Base-by-base conservation (phyloP, 441 rosid species). In the Flueggea neowawraea region DNA sequence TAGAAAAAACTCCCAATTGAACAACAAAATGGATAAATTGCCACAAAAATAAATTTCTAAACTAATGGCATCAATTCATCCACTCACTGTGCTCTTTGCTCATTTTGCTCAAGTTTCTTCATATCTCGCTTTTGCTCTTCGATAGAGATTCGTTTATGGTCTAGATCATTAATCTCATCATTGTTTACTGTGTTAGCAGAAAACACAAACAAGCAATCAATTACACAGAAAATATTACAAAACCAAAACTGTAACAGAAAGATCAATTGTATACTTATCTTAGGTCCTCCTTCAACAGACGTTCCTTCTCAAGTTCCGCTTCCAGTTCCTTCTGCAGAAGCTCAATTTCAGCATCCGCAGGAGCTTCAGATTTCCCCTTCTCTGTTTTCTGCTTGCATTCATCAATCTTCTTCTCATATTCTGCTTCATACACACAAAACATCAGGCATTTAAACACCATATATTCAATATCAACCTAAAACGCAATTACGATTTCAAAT, bases 361-460 rank as follows among this genome's bases (percentile, higher is more conserved):
- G 63, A 68, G 73, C 65, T 67, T 82, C 88, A 5, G 63, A 55
- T 62, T 57, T 82, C 31, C 82, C 89, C 65, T 73, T 83, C 75
- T 77, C 88, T 5, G 80, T 80, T 76, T 85, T 84, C 80, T 73
- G 73, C 78, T 72, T 85, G 78, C 85, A 88, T 56, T 65, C 85
- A 47, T 84, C 77, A 49, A 85, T 74, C 80, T 69, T 83, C 52
- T 56, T 75, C 69, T 72, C 66, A 67, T 80, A 79, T 57, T 79
- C 95, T 88, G 78, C 68, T 13, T 11, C 28, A 22, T 22, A 22
- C 28, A 22, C 28, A 22, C 28, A 22, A 22, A 22, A 22, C 28
- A 22, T 22, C 28, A 22, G 28, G 28, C 28, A 22, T 22, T 22
- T 22, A 22, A 22, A 22, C 28, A 22, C 28, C 28, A 22, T 22